These are phyloP conservation scores for Phaeomoniella chlamydospora DNA, from an alignment of 2,329 filamentous ascomycete species.

Conservation along the genomic window DNA sequence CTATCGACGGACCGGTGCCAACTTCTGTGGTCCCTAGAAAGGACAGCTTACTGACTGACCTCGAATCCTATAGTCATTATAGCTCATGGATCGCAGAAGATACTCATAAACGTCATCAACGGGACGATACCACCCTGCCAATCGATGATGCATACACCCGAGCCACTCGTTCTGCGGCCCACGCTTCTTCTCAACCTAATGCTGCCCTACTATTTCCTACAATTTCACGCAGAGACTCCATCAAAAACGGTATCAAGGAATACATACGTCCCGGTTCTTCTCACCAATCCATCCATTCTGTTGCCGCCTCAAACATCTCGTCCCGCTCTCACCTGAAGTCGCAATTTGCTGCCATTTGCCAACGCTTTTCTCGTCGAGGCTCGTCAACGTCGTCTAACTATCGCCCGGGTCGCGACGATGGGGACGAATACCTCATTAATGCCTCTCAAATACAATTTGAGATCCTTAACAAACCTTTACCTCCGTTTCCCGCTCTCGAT, in stretches of 20 bases:
- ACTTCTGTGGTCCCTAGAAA: neutral
- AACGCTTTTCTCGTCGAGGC: neutral
- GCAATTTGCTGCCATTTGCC: neutral
- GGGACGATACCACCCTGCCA: neutral
- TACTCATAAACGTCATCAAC: neutral
- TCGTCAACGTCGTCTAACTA: neutral
- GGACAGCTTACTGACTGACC: neutral
- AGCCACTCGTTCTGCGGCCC: neutral
- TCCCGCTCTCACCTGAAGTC: neutral
- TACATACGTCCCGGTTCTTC: conserved; percentile 1
- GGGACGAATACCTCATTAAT: conserved; percentile 3
- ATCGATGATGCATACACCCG: neutral
- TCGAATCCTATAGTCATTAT: neutral
- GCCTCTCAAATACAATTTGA: conserved; percentile 1
- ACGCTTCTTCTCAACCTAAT: neutral
- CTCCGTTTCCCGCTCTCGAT: conserved; percentile 1
- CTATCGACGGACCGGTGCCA: neutral
- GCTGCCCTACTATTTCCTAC: neutral
- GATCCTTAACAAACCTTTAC: conserved; percentile 6
- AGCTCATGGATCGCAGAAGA: neutral
- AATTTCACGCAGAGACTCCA: neutral
- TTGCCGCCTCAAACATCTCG: neutral
- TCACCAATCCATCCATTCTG: neutral
- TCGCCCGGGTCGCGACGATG: conserved; percentile 1
- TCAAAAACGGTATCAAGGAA: conserved; percentile 1